Conservation (phyloP, 306 rosid genomes). For the Echinosophora koreensis region DNA sequence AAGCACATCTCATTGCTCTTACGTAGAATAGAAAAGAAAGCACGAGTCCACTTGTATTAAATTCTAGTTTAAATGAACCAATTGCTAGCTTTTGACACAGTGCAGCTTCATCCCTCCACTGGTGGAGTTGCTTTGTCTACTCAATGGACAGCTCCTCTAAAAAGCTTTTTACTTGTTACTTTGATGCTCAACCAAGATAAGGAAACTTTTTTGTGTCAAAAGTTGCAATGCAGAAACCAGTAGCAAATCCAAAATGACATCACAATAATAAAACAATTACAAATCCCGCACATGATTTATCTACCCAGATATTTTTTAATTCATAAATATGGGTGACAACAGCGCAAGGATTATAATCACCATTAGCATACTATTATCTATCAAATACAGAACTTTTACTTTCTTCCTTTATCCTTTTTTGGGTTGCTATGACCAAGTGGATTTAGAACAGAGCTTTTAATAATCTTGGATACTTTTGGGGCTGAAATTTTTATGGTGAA, state of each 20-base stretch:
- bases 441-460: slow-evolving; percentile 16
- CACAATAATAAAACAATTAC: slow-evolving; percentile 33
- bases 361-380: slow-evolving; percentile 16
- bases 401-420: slow-evolving; percentile 17
- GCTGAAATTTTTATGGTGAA: slow-evolving; percentile 28
- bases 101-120: slow-evolving; percentile 49
- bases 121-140: slow-evolving; percentile 55
- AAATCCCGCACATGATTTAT: slow-evolving; percentile 40
- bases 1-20: slow-evolving; percentile 44
- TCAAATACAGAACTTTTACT: slow-evolving; percentile 33
- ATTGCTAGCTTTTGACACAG: slow-evolving; percentile 53
- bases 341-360: slow-evolving; percentile 36
- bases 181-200: slow-evolving; percentile 55
- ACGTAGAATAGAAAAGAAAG: slow-evolving; percentile 45
- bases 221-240: slow-evolving; percentile 48
- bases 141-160: slow-evolving; percentile 50
- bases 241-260: slow-evolving; percentile 42
- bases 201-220: slow-evolving; percentile 62
- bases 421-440: slow-evolving; percentile 34
- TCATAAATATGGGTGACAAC: slow-evolving; percentile 24
- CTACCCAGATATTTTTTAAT: slow-evolving; percentile 33
- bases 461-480: slow-evolving; percentile 30
- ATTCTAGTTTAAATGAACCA: slow-evolving; percentile 48
- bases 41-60: slow-evolving; percentile 52
- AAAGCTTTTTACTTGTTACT: slow-evolving; percentile 49